Percentiles rank a stretch among this genome's conserved stretches.
These are phyloP conservation scores for Solanum hybrid DNA, from an alignment of 305 asterid genomes.

Conservation along the genomic window DNA sequence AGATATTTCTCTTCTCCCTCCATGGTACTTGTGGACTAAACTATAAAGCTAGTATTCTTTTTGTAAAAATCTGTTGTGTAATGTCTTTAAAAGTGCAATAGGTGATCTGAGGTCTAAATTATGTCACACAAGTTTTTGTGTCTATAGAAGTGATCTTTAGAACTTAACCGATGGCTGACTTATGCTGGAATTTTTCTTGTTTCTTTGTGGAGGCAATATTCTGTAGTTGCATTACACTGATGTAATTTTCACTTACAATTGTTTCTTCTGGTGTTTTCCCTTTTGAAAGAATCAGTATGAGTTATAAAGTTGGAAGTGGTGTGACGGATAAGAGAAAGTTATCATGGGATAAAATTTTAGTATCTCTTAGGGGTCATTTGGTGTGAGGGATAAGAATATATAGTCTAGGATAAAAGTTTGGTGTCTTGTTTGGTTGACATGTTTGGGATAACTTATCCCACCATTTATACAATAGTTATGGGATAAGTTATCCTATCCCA, in stretches of 20 bases:
- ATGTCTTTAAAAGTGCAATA: neutral
- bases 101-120: neutral
- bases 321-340: too few relatives aligned
- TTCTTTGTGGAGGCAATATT: neutral
- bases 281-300: neutral
- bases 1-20: neutral
- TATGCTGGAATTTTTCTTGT: neutral
- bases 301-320: neutral
- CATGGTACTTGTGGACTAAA: neutral
- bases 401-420: too few relatives aligned
- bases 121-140: neutral
- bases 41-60: neutral
- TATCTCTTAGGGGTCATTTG: too few relatives aligned
- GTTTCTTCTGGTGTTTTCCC: neutral
- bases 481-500: too few relatives aligned
- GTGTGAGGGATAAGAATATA: too few relatives aligned
- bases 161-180: neutral
- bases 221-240: neutral
- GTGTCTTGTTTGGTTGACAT: too few relatives aligned
- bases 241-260: neutral
- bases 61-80: neutral
- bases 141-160: neutral
- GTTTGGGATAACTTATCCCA: too few relatives aligned
- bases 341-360: too few relatives aligned
- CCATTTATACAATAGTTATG: too few relatives aligned